These are phyloP conservation scores for Neofusicoccum kwambonambiense DNA, from an alignment of 2,329 filamentous ascomycete genomes.

Conservation along the genomic window DNA sequence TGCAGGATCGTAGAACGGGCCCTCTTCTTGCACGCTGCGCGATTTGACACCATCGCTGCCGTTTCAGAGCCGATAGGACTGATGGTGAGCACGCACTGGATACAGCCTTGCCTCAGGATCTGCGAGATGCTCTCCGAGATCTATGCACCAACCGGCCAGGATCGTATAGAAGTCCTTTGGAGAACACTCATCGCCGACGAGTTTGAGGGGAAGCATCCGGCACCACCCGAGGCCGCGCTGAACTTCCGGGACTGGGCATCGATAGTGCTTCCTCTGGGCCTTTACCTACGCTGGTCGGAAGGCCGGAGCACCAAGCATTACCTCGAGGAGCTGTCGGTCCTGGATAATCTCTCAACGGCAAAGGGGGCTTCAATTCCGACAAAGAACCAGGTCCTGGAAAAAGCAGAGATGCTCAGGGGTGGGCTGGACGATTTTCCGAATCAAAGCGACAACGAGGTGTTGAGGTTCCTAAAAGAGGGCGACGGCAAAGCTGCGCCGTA, in stretches of 20 bases:
- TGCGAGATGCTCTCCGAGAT: background rate
- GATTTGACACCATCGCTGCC: background rate
- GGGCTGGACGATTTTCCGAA: background rate
- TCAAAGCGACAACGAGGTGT: background rate
- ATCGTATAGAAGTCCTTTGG: background rate
- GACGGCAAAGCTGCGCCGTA: background rate
- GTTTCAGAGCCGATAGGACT: background rate
- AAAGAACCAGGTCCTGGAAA: background rate
- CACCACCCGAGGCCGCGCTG: background rate
- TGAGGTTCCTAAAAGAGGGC: background rate
- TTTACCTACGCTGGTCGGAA: background rate
- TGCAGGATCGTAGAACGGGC: background rate
- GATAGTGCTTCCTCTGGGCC: background rate
- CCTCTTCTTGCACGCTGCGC: background rate
- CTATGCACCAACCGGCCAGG: background rate
- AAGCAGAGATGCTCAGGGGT: background rate
- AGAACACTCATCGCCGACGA: background rate
- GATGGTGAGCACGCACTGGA: background rate
- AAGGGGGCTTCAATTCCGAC: background rate
- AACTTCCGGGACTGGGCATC: background rate
- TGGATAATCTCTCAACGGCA: background rate
- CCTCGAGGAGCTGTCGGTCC: background rate
- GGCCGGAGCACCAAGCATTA: background rate
- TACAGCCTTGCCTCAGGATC: background rate
- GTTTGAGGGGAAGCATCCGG: background rate